phyloP scores from a whole-genome alignment of 345 rosid species.

The Citrus cavaleriei region DNA sequence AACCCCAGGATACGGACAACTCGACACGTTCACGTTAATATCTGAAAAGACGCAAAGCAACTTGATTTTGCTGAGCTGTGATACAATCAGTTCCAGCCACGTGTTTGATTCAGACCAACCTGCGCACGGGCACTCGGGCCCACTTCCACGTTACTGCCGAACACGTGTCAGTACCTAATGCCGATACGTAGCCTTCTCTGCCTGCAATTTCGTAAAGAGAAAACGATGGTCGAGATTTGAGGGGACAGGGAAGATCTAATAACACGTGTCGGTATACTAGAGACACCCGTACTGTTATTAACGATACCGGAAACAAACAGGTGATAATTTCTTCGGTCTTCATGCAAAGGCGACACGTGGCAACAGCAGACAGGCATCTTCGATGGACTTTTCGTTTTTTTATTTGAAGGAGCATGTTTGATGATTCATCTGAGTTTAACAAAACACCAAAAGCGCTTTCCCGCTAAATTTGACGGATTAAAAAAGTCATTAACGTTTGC shows the following conservation, averaged over 20 bases:
- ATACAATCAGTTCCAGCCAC: neutral
- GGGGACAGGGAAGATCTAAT: constrained; percentile 22
- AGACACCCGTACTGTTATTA: constrained; percentile 2
- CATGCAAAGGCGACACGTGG: constrained; percentile 22
- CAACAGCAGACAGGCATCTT: neutral
- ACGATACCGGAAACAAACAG: neutral
- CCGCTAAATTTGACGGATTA: constrained; percentile 28
- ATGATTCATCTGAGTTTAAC: too few relatives aligned
- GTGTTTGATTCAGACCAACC: neutral
- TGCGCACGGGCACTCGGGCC: neutral
- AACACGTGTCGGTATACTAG: constrained; percentile 19
- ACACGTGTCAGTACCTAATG: too few relatives aligned
- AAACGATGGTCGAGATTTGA: constrained; percentile 18
- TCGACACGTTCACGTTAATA: constrained; percentile 12
- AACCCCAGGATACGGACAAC: neutral
- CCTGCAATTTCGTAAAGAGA: neutral
- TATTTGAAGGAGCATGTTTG: too few relatives aligned
- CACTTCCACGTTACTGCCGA: neutral
- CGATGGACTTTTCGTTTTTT: too few relatives aligned
- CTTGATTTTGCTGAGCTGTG: constrained; percentile 7
- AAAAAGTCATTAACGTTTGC: neutral
- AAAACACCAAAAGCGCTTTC: constrained; percentile 6
- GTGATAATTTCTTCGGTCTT: neutral
- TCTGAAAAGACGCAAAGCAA: neutral
- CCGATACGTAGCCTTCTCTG: neutral